Percentiles rank a stretch among this genome's conserved stretches.
phyloP scores from a whole-genome alignment of 176 grass and related monocot genomes.

The Tillandsia leiboldiana region DNA sequence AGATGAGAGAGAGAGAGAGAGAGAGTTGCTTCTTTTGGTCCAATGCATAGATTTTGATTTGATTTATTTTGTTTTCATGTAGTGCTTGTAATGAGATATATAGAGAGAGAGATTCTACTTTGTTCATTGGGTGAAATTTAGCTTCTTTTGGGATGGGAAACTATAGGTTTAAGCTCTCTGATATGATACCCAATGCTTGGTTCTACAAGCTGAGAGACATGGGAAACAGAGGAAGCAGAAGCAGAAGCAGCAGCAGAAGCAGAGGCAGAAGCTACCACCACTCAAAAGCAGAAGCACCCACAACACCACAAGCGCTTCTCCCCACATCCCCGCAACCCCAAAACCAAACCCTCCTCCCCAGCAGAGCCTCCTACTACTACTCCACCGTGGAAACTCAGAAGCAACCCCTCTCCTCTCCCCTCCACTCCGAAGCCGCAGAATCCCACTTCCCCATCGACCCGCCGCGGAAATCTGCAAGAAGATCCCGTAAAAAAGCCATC shows the following conservation, averaged over 20 bases:
- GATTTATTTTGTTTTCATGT: too few relatives aligned
- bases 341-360: conserved; percentile 29
- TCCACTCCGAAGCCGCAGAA: conserved; percentile 34
- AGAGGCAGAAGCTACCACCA: background rate
- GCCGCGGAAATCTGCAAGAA: conserved; percentile 41
- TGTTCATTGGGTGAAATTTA: background rate
- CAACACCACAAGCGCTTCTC: conserved; percentile 2
- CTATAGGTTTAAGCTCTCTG: conserved; percentile 74
- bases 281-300: conserved; percentile 1
- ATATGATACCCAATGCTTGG: conserved; percentile 97
- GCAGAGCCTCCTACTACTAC: conserved; percentile 76
- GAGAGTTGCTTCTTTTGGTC: too few relatives aligned
- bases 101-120: background rate
- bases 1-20: too few relatives aligned
- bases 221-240: conserved; percentile 23
- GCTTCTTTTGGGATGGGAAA: conserved; percentile 35
- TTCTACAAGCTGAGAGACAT: conserved; percentile 88
- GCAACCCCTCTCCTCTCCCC: conserved; percentile 26
- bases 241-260: background rate
- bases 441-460: conserved; percentile 44
- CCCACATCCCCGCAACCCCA: background rate
- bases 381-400: conserved; percentile 23
- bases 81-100: too few relatives aligned
- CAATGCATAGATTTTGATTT: too few relatives aligned
- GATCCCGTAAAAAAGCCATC: conserved; percentile 25